These are phyloP conservation scores for Evernia prunastri DNA, from an alignment of 495 filamentous ascomycete genomes.

Conservation along the genomic window DNA sequence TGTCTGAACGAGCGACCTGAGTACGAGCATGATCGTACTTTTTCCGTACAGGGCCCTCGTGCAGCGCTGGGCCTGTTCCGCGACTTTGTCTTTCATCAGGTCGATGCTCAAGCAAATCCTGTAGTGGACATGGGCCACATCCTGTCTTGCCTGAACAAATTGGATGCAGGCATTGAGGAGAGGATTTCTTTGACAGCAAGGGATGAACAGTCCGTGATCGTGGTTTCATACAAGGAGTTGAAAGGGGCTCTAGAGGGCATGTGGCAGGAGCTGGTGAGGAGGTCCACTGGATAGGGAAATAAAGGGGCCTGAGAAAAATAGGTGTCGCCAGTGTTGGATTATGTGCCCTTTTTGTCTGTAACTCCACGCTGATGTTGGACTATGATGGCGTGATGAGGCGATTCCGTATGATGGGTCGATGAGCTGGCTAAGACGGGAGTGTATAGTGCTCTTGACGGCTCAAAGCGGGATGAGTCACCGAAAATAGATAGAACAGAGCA, in stretches of 20 bases:
- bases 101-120: slow-evolving; percentile 73
- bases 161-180: slow-evolving; percentile 87
- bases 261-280: slow-evolving; percentile 67
- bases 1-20: slow-evolving; percentile 86
- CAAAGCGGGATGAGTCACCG: not conserved
- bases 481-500: slow-evolving; percentile 2
- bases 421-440: not conserved
- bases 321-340: not conserved
- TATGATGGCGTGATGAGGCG: not conserved
- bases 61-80: slow-evolving; percentile 89
- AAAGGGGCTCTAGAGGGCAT: slow-evolving; percentile 69
- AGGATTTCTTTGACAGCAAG: slow-evolving; percentile 76
- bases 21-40: slow-evolving; percentile 62
- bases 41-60: slow-evolving; percentile 86
- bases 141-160: slow-evolving; percentile 73
- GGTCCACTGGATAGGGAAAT: not conserved
- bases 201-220: slow-evolving; percentile 78
- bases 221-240: slow-evolving; percentile 82
- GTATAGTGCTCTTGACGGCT: not conserved
- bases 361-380: not conserved
- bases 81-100: slow-evolving; percentile 95
- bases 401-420: not conserved
- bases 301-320: not conserved
- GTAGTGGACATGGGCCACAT: slow-evolving; percentile 81
- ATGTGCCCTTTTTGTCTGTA: not conserved